These are phyloP conservation scores for Hippophae gyantsensis DNA, from an alignment of 306 rosid genomes.

Conservation along the genomic window DNA sequence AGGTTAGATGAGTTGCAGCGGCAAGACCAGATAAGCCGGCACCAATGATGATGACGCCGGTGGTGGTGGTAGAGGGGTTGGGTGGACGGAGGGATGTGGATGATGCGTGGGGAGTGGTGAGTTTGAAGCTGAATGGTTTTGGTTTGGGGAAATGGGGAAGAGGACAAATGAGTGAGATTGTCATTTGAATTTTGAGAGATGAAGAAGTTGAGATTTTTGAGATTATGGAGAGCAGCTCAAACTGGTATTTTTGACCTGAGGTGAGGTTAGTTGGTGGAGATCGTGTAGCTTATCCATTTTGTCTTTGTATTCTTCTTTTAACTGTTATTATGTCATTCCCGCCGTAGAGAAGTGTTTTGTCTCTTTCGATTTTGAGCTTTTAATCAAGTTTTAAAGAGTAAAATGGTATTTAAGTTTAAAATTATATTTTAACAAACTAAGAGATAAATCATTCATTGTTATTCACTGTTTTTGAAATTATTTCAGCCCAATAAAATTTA, in stretches of 20 bases:
- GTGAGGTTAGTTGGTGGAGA: too few species aligned
- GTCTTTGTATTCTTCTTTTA: not conserved
- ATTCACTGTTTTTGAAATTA: too few species aligned
- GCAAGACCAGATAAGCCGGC: slow-evolving; percentile 86
- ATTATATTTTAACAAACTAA: too few species aligned
- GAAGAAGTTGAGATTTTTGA: not conserved
- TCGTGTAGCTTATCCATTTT: not conserved
- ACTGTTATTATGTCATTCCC: too few species aligned
- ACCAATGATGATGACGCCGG: slow-evolving; percentile 57
- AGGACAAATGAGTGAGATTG: not conserved
- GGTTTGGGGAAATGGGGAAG: not conserved
- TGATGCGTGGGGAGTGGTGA: not conserved
- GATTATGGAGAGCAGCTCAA: not conserved
- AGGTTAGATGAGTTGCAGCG: slow-evolving; percentile 62
- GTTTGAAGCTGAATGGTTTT: not conserved
- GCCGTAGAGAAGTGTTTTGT: too few species aligned
- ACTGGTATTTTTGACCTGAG: not conserved
- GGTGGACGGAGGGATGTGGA: slow-evolving; percentile 15
- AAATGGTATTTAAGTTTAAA: too few species aligned
- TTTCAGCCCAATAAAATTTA: too few species aligned
- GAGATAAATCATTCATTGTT: too few species aligned
- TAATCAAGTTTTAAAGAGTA: too few species aligned
- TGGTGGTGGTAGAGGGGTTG: slow-evolving; percentile 10
- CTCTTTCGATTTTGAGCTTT: too few species aligned
- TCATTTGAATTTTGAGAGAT: not conserved